Evolutionary conservation across 208 protist species (phyloP).

Genomic region (Balamuthia mandrillaris): DNA sequence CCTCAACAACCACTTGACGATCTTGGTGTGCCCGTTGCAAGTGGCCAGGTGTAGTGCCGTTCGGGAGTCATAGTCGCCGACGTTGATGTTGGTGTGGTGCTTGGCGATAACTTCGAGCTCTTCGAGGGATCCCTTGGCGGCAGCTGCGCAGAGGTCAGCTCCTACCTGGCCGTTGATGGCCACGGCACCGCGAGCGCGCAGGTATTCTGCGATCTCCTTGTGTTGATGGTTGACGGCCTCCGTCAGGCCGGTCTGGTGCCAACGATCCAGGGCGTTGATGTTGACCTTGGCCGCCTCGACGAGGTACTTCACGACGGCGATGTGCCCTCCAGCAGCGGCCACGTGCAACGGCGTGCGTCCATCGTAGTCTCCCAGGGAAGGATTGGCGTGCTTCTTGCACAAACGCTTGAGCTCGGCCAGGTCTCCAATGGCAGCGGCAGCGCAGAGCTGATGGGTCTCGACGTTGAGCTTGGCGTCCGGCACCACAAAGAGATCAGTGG

Average conservation of each 20-base stretch:
- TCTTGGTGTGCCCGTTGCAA: neutral
- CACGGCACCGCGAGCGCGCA: too few relatives aligned
- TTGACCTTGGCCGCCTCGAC: neutral
- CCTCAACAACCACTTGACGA: constrained; percentile 50
- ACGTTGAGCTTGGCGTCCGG: constrained; percentile 15
- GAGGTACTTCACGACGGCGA: neutral
- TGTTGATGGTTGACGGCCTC: neutral
- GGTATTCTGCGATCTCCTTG: neutral
- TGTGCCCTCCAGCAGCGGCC: neutral
- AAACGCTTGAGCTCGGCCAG: neutral
- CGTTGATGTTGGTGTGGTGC: too few relatives aligned
- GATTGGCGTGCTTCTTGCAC: neutral
- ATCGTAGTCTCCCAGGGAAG: neutral
- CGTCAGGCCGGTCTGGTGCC: neutral
- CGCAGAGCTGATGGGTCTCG: constrained; percentile 23
- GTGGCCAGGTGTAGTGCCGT: constrained; percentile 18
- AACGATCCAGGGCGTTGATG: constrained; percentile 7
- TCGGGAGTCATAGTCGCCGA: neutral
- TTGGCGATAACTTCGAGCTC: neutral
- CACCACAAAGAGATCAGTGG: neutral
- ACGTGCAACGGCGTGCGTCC: neutral
- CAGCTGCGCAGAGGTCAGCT: constrained; percentile 30
- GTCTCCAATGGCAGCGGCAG: neutral
- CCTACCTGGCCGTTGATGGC: too few relatives aligned
- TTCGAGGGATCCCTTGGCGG: neutral